A percentile compares a stretch with the other conserved stretches of the same genome.
phyloP scores from a whole-genome alignment of 176 grass and related monocot species.

The Pharus latifolius region DNA sequence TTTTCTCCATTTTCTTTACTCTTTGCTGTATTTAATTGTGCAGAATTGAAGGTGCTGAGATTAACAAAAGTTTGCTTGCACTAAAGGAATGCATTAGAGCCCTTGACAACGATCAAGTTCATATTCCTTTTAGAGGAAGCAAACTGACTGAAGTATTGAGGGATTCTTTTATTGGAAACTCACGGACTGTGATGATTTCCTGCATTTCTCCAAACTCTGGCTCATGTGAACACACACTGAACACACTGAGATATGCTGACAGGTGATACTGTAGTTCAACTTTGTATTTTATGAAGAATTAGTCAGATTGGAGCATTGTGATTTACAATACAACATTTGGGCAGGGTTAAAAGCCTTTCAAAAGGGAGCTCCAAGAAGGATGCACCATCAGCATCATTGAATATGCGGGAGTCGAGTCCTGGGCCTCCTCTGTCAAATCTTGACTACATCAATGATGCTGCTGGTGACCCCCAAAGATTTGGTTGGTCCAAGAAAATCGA shows the following conservation, averaged over 20 bases:
- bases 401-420: conserved; percentile 42
- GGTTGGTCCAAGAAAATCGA: conserved; percentile 19
- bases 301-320: not conserved
- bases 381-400: conserved; percentile 20
- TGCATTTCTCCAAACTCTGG: conserved; percentile 47
- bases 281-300: not conserved
- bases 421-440: conserved; percentile 7
- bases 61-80: conserved; percentile 41
- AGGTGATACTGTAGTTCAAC: conserved; percentile 8
- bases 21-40: not conserved
- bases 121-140: conserved; percentile 40
- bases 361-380: conserved; percentile 46
- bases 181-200: conserved; percentile 47
- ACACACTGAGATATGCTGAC: conserved; percentile 44
- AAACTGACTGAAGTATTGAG: conserved; percentile 47
- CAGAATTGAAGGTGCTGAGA: conserved; percentile 50
- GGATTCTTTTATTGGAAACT: conserved; percentile 49
- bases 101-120: conserved; percentile 36
- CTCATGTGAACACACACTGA: conserved; percentile 48
- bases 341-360: conserved; percentile 54
- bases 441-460: conserved; percentile 12
- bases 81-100: conserved; percentile 52
- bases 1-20: not conserved
- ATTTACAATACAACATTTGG: not conserved
- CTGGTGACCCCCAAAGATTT: not conserved